Percentiles rank a stretch among this genome's conserved stretches.
Conservation (phyloP, 1,284 basidiomycete species). For the Erythrobasidium hasegawianum region DNA sequence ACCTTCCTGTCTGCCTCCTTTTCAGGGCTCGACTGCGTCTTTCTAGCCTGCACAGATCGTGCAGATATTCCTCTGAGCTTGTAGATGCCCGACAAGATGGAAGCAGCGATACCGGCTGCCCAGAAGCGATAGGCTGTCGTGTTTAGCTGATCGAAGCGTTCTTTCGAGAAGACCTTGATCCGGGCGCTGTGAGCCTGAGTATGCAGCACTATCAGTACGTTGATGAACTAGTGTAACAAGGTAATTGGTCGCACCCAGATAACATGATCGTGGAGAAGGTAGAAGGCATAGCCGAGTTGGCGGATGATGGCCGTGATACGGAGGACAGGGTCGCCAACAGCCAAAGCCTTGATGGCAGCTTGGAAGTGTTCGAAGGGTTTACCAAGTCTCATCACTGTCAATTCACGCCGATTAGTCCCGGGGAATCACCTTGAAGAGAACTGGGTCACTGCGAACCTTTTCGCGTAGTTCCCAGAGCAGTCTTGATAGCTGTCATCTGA, state of each 20-base stretch:
- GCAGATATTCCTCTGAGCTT: conserved; percentile 37
- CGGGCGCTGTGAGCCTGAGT: conserved; percentile 58
- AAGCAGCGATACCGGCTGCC: conserved; percentile 69
- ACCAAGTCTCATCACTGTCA: conserved; percentile 79
- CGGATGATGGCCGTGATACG: conserved; percentile 75
- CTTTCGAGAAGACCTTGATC: conserved; percentile 40
- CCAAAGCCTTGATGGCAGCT: conserved; percentile 69
- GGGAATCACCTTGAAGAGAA: neutral
- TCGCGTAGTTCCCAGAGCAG: conserved; percentile 50
- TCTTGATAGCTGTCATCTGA: conserved; percentile 51
- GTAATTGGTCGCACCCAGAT: conserved; percentile 85
- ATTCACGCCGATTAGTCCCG: neutral
- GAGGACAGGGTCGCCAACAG: conserved; percentile 59
- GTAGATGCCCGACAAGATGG: conserved; percentile 42
- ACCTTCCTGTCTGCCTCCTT: conserved; percentile 65
- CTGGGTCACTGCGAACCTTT: conserved; percentile 48
- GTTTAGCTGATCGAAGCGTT: conserved; percentile 58
- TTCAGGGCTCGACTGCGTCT: conserved; percentile 41
- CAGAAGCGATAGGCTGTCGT: conserved; percentile 81
- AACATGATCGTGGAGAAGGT: conserved; percentile 73
- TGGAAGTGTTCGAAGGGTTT: conserved; percentile 95
- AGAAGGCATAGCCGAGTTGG: conserved; percentile 88
- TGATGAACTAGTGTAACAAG: no score
- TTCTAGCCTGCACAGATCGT: conserved; percentile 22
- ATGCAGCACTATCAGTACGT: no score